Evolutionary conservation across 768 basidiomycete genomes (phyloP).

Genomic region (Pulveroboletus sp.): DNA sequence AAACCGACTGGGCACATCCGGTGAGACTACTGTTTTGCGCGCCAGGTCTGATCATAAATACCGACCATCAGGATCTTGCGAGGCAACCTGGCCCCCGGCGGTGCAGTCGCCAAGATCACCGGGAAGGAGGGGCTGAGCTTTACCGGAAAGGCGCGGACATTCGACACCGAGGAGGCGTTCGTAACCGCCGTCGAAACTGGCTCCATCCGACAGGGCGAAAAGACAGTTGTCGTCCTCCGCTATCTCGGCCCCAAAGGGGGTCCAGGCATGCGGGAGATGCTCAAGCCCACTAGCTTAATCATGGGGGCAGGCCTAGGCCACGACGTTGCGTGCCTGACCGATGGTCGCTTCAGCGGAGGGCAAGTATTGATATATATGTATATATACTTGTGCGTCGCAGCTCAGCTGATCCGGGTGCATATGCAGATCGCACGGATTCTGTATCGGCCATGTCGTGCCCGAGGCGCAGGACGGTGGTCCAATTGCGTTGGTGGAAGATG

Average conservation of each 20-base stretch:
- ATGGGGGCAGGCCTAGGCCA: conserved; percentile 97
- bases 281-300: conserved; percentile 95
- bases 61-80: conserved; percentile 63
- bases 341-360: conserved; percentile 98
- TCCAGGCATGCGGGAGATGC: conserved; percentile 99
- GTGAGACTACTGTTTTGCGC: conserved; percentile 34
- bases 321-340: conserved; percentile 95
- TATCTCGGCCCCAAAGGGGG: conserved; percentile 98
- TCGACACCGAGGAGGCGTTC: conserved; percentile 88
- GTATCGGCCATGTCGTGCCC: conserved; percentile 94
- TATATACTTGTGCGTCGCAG: conserved; percentile 2
- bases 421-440: conserved; percentile 88
- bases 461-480: conserved; percentile 94
- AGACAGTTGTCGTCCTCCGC: conserved; percentile 91
- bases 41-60: conserved; percentile 1
- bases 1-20: conserved; percentile 88
- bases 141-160: conserved; percentile 87
- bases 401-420: conserved; percentile 11
- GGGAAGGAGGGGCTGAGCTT: conserved; percentile 92
- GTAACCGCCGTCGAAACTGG: conserved; percentile 83
- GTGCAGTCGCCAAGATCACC: conserved; percentile 95
- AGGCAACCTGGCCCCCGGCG: conserved; percentile 90
- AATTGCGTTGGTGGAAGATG: conserved; percentile 85
- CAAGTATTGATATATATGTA: conserved; percentile 38
- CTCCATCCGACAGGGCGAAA: conserved; percentile 89